Evolutionary conservation across 2,329 filamentous ascomycete species (phyloP).

Genomic region (Cordyceps cateniannulata): DNA sequence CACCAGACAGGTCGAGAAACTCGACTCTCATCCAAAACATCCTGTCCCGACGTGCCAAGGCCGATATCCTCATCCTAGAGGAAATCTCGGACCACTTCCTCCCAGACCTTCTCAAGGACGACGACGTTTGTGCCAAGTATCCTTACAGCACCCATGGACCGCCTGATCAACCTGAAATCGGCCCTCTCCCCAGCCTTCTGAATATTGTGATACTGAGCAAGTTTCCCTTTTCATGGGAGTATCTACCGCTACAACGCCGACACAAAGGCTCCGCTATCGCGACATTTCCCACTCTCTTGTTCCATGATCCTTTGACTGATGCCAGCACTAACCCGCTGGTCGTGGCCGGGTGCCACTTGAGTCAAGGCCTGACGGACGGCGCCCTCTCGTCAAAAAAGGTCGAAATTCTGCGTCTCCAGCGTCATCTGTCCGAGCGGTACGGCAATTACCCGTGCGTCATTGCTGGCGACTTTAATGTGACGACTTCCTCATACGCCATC

Average conservation of each 20-base stretch:
- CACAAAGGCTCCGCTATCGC: slow-evolving; percentile 54
- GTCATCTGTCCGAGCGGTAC: slow-evolving; percentile 37
- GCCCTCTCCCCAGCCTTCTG: slow-evolving; percentile 51
- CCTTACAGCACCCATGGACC: slow-evolving; percentile 52
- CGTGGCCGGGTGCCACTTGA: slow-evolving; percentile 55
- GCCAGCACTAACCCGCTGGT: slow-evolving; percentile 25
- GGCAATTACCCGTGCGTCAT: slow-evolving; percentile 45
- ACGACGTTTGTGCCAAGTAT: slow-evolving; percentile 41
- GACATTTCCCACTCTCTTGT: slow-evolving; percentile 26
- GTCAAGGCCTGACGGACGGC: slow-evolving; percentile 52
- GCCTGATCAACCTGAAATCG: slow-evolving; percentile 42
- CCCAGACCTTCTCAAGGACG: slow-evolving; percentile 42
- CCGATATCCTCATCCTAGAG: slow-evolving; percentile 49
- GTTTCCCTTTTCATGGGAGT: slow-evolving; percentile 48
- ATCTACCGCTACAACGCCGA: slow-evolving; percentile 44
- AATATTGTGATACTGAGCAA: slow-evolving; percentile 57
- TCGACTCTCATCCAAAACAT: slow-evolving; percentile 38
- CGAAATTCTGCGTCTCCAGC: slow-evolving; percentile 46
- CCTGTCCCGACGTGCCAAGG: slow-evolving; percentile 32
- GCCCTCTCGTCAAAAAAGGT: slow-evolving; percentile 49
- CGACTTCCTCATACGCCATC: slow-evolving; percentile 52
- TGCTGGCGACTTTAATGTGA: slow-evolving; percentile 59
- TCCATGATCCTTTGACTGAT: slow-evolving; percentile 33
- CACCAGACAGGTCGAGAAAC: slow-evolving; percentile 36
- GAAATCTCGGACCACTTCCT: slow-evolving; percentile 62